Conservation (phyloP, 2,329 filamentous ascomycete genomes). For the Periconia macrospinosa region DNA sequence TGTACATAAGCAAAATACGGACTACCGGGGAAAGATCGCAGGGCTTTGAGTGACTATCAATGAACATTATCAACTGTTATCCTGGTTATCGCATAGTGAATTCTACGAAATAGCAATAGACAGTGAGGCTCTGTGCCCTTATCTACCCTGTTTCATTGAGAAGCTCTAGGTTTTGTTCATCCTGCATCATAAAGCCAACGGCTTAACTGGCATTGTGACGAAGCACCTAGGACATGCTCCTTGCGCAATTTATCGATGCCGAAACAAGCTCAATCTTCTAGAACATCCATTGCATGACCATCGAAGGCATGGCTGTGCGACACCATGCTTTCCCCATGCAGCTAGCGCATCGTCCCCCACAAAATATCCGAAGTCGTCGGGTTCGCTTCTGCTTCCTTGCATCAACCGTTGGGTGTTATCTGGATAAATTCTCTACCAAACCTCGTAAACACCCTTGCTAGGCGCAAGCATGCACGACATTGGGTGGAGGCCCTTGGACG, state of each 20-base stretch:
- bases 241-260: constrained; percentile 1
- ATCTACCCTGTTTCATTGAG: background rate
- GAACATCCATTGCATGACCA: constrained; percentile 14
- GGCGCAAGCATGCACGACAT: background rate
- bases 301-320: constrained; percentile 1
- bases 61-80: background rate
- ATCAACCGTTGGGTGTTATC: constrained; percentile 3
- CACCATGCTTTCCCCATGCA: constrained; percentile 1
- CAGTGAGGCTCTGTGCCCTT: background rate
- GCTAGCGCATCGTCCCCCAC: constrained; percentile 19
- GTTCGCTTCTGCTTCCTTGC: constrained; percentile 1
- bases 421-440: constrained; percentile 12
- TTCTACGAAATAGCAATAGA: background rate
- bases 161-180: background rate
- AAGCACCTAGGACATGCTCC: constrained; percentile 8
- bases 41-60: constrained; percentile 7
- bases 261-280: constrained; percentile 5
- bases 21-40: constrained; percentile 13
- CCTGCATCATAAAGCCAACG: constrained; percentile 3
- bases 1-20: constrained; percentile 35
- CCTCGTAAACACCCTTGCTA: background rate
- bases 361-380: background rate
- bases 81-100: background rate
- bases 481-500: no score
- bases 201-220: constrained; percentile 14